phyloP scores from a whole-genome alignment of 352 stramenopile genomes.

The Globisporangium acanthophoron region DNA sequence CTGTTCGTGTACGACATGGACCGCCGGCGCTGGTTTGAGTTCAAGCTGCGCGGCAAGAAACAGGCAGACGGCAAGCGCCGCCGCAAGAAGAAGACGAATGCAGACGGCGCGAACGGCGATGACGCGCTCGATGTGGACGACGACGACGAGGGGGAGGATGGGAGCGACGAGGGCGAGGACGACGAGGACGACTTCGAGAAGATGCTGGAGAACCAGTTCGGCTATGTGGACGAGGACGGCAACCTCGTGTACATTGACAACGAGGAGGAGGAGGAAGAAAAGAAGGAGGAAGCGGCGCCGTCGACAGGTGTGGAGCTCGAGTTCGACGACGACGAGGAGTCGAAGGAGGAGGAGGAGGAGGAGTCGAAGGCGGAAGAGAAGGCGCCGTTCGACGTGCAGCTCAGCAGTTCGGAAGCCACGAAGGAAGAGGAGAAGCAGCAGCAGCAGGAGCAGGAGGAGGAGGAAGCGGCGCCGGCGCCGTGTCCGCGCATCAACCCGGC shows the following conservation, averaged over 20 bases:
- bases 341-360: constrained; percentile 29
- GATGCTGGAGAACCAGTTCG: constrained; percentile 91
- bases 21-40: constrained; percentile 93
- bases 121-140: constrained; percentile 33
- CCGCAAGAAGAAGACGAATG: constrained; percentile 50
- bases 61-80: constrained; percentile 45
- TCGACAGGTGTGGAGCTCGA: not conserved
- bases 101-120: constrained; percentile 22
- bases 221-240: constrained; percentile 92
- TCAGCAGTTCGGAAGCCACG: not conserved
- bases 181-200: constrained; percentile 78
- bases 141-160: constrained; percentile 40
- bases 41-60: constrained; percentile 86
- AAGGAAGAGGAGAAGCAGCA: constrained; percentile 4
- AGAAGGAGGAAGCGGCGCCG: constrained; percentile 12
- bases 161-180: constrained; percentile 45
- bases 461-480: constrained; percentile 31
- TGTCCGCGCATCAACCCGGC: constrained; percentile 86
- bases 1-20: constrained; percentile 97
- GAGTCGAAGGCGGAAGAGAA: constrained; percentile 8
- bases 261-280: constrained; percentile 53
- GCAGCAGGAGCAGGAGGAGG: constrained; percentile 18
- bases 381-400: not conserved
- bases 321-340: constrained; percentile 21
- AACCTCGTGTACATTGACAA: constrained; percentile 95